Evolutionary conservation across 345 rosid genomes (phyloP).

Genomic region (Hypericum perforatum): DNA sequence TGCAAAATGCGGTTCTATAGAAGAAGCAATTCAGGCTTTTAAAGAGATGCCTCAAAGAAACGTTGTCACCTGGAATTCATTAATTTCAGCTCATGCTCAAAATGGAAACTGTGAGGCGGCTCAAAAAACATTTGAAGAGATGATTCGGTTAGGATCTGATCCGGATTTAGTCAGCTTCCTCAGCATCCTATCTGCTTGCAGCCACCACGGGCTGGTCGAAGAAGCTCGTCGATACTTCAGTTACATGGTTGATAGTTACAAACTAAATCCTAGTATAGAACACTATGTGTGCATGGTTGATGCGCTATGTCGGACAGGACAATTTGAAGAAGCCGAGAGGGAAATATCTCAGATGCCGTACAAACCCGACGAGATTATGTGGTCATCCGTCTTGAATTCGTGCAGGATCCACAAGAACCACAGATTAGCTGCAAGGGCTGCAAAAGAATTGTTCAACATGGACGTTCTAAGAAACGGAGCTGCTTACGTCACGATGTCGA

Average conservation of each 20-base stretch:
- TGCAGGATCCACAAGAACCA: constrained; percentile 81
- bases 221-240: constrained; percentile 51
- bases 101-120: constrained; percentile 66
- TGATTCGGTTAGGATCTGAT: constrained; percentile 48
- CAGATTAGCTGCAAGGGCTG: constrained; percentile 58
- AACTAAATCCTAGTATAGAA: constrained; percentile 51
- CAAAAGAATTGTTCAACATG: constrained; percentile 53
- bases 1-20: constrained; percentile 77
- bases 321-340: constrained; percentile 56
- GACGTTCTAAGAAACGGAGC: constrained; percentile 74
- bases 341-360: constrained; percentile 61
- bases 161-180: constrained; percentile 76
- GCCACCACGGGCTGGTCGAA: constrained; percentile 70
- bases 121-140: constrained; percentile 41
- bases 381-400: constrained; percentile 78
- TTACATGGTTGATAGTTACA: constrained; percentile 39
- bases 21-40: constrained; percentile 54
- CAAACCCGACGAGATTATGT: constrained; percentile 71
- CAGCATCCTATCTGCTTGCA: constrained; percentile 66
- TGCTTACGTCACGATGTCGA: constrained; percentile 71
- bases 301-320: constrained; percentile 54
- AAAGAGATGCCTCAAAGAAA: constrained; percentile 72
- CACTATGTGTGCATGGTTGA: constrained; percentile 70
- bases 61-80: constrained; percentile 73
- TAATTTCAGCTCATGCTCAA: constrained; percentile 70